phyloP scores from a whole-genome alignment of 164 flowering plant species.

The Magnolia sinica region DNA sequence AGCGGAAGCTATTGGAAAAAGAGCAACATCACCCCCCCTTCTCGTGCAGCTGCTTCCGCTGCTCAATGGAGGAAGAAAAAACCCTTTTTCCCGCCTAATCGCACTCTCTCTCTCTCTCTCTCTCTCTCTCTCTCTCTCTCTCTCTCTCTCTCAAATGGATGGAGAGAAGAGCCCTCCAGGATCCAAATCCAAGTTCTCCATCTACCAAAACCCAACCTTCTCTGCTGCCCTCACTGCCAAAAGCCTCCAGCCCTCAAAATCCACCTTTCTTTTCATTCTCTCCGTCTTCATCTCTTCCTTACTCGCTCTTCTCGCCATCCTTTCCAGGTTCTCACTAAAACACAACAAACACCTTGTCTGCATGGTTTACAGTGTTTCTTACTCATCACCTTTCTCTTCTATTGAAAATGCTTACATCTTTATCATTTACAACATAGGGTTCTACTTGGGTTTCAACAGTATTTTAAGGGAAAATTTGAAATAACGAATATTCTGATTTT shows the following conservation, averaged over 20 bases:
- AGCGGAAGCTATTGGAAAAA: too few species aligned
- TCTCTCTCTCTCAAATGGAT: slow-evolving; percentile 13
- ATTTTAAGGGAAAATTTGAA: background rate
- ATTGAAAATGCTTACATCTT: background rate
- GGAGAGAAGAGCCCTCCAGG: slow-evolving; percentile 30
- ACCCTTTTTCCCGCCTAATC: too few species aligned
- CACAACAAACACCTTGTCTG: background rate
- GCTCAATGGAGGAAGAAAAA: too few species aligned
- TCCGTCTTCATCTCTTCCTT: slow-evolving; percentile 52
- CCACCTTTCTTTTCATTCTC: slow-evolving; percentile 47
- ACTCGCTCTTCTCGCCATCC: slow-evolving; percentile 36
- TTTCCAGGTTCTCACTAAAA: slow-evolving; percentile 38
- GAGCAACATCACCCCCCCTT: too few species aligned
- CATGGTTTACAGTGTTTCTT: background rate
- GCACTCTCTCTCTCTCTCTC: background rate
- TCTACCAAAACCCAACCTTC: slow-evolving; percentile 72
- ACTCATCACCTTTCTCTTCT: background rate
- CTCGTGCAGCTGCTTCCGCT: too few species aligned
- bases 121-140: background rate
- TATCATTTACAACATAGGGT: background rate
- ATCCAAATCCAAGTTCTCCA: slow-evolving; percentile 62
- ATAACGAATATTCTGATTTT: background rate
- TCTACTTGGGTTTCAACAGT: background rate
- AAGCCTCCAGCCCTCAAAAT: slow-evolving; percentile 61
- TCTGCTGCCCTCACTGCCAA: slow-evolving; percentile 76